Evolutionary conservation across 1,284 basidiomycete species (phyloP), one percentile per base, ranked within the genome.

Genomic region (Mycena citricolor): DNA sequence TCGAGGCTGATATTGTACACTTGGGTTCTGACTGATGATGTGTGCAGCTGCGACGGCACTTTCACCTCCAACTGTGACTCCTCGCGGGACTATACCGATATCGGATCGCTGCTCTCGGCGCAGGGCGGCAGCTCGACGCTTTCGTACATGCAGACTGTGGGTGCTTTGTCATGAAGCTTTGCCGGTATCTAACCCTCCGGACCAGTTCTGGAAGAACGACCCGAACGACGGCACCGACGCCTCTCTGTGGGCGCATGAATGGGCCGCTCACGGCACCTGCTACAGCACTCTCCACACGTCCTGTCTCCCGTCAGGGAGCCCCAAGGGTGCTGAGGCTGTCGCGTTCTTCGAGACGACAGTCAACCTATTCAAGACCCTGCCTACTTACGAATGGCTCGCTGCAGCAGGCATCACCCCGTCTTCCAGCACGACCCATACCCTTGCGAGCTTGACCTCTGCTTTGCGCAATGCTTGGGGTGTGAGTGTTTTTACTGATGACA

Each of bases 261-360:
- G 83, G 85, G 53, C 66, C 21, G 77, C 67, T 17, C 86, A 90
- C 56, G 86, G 86, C n/a, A 89, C 86, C 2, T 89, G 87, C 62
- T 77, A 25, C 39, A 86, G 83, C 57, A 88, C 84, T 2, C 71
- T 90, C 28, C 54, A 74, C 47, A 60, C 76, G 2, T 63, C 64
- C 23, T 89, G 86, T 58, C 66, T 88, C 42, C 78, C 79, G 10
- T 61, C 67, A 22, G 79, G 74, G 12, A 81, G 75, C 51, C 50
- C 73, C 8, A 71, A 62, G 37, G 83, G 85, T 21, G 74, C 78
- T 3, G 86, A 87, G 74, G 84, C 85, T 8, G 83, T 86, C 28
- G 79, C 80, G 22, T 90, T 81, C 67, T 89, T 86, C 66, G 61
- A 82, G 51, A 79, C 74, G 12, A 76, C 80, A 3, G 80, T 86